Base-by-base conservation (phyloP, 2,329 filamentous ascomycete genomes). In the Sporothrix mexicana region DNA sequence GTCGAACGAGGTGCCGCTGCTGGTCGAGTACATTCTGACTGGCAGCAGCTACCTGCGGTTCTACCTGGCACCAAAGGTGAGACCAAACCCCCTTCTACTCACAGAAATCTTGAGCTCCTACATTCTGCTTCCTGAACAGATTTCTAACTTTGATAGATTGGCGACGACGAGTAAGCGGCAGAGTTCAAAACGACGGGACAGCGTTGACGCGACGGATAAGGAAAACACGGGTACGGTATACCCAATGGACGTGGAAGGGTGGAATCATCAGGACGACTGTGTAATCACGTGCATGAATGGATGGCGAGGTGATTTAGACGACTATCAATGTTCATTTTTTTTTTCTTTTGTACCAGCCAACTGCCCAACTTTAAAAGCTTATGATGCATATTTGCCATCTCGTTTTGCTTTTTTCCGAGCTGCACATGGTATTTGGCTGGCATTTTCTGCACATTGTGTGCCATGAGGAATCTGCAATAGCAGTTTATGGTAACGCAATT, bases 51-150 rank as follows among this genome's bases (percentile, higher is more conserved):
- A 96, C 83, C 84, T 99, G 83, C 90, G 95, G 80, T 99, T 98
- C 89, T 99, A 98, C 85, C 90, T 99, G 78, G 96, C 96, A 76
- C 96, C 96, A 77, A 99, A 99, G 94, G 96, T 96, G 84, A 74
- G 88, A 80, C 47, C 30, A 1, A 10, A 1, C 55, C 36, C 47
- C 7, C 51, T 45, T 25, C 30, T 36, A 8, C 57, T 36, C 30
- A 9, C 30, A 47, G 45, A 15, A 4, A 61, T 15, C 13, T 53
- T 4, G 45, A 2, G 45, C 30, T 23, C 45, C 62, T 25, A 69
- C 17, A 3, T 17, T 15, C 25, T 69, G 1, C 8, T 3, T 51
- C 41, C 7, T 6, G 43, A 30, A 43, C 45, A 20, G 20, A 36
- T 30, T 15, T 41, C 77, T 79, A 74, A 78, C 74, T 2, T 13